Conservation (phyloP, 2,329 filamentous ascomycete species). For the Magnaporthiopsis poae region DNA sequence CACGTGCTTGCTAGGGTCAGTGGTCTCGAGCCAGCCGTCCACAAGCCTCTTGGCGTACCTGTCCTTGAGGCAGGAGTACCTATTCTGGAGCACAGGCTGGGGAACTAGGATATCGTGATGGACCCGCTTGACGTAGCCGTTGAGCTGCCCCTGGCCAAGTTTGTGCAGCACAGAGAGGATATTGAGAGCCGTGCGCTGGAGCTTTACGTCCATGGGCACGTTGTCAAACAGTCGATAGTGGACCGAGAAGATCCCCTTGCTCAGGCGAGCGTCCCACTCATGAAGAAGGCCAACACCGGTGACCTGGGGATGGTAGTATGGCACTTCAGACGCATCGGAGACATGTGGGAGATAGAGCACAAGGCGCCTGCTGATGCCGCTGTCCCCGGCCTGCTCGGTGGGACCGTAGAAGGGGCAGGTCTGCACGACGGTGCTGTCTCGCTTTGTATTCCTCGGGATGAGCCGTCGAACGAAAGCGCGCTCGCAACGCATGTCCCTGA, state of each 20-base stretch:
- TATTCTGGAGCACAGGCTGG: conserved; percentile 68
- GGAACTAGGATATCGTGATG: conserved; percentile 74
- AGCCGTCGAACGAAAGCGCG: conserved; percentile 65
- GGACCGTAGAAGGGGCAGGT: conserved; percentile 63
- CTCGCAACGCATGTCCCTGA: conserved; percentile 37
- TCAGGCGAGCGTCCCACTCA: conserved; percentile 40
- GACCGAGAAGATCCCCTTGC: conserved; percentile 44
- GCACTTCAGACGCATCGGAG: conserved; percentile 50
- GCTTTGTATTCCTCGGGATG: conserved; percentile 69
- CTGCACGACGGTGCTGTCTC: conserved; percentile 69
- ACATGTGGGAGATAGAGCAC: conserved; percentile 74
- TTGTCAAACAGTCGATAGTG: conserved; percentile 47
- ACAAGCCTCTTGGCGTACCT: conserved; percentile 66
- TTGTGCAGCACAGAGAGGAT: conserved; percentile 62
- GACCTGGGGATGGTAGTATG: conserved; percentile 81
- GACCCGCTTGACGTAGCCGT: conserved; percentile 69
- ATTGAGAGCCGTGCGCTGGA: conserved; percentile 58
- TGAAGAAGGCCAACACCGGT: conserved; percentile 67
- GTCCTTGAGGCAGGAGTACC: conserved; percentile 68
- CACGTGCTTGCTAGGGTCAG: conserved; percentile 82
- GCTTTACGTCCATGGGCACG: conserved; percentile 27
- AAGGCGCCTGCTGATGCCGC: conserved; percentile 33
- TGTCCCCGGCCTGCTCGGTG: not conserved
- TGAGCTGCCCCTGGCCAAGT: conserved; percentile 55
- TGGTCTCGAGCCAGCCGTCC: conserved; percentile 72